phyloP scores from a whole-genome alignment of 2,329 filamentous ascomycete genomes.

The Aspergillus phoenicis region DNA sequence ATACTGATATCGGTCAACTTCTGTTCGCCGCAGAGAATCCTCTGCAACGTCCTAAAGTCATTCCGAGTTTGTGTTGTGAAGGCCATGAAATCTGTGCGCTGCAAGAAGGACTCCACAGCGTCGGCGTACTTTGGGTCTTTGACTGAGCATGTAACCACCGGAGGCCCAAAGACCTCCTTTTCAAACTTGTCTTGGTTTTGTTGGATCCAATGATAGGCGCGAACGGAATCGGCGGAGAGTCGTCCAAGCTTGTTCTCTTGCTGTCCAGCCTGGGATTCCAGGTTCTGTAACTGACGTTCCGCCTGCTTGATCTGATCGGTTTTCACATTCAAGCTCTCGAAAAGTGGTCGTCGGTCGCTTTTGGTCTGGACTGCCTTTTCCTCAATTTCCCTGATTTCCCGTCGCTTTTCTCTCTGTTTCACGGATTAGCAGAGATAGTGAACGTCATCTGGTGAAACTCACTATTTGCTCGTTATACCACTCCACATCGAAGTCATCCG shows the following conservation, averaged over 20 bases:
- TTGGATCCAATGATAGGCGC: conserved; percentile 81
- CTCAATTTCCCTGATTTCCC: conserved; percentile 38
- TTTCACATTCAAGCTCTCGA: conserved; percentile 40
- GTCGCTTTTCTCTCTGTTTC: conserved; percentile 59
- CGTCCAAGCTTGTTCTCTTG: conserved; percentile 67
- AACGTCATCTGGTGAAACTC: conserved; percentile 37
- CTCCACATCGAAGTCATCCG: conserved; percentile 67
- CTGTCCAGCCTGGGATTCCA: conserved; percentile 76
- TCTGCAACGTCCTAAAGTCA: conserved; percentile 74
- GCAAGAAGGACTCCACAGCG: conserved; percentile 61
- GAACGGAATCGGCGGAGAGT: conserved; percentile 64
- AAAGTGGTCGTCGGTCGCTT: conserved; percentile 33
- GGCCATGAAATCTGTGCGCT: conserved; percentile 55
- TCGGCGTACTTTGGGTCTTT: conserved; percentile 69
- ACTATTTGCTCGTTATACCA: conserved; percentile 75
- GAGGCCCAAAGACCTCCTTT: conserved; percentile 76
- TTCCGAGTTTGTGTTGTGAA: conserved; percentile 75
- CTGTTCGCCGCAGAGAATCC: conserved; percentile 65
- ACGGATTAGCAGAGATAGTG: conserved; percentile 28
- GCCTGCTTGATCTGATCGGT: conserved; percentile 43
- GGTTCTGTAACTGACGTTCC: conserved; percentile 55
- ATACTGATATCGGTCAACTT: conserved; percentile 71
- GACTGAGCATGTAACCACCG: conserved; percentile 77
- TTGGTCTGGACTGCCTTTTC: conserved; percentile 48
- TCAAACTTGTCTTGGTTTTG: conserved; percentile 69